Base-by-base conservation (phyloP, 345 rosid genomes). In the Linum trigynum region DNA sequence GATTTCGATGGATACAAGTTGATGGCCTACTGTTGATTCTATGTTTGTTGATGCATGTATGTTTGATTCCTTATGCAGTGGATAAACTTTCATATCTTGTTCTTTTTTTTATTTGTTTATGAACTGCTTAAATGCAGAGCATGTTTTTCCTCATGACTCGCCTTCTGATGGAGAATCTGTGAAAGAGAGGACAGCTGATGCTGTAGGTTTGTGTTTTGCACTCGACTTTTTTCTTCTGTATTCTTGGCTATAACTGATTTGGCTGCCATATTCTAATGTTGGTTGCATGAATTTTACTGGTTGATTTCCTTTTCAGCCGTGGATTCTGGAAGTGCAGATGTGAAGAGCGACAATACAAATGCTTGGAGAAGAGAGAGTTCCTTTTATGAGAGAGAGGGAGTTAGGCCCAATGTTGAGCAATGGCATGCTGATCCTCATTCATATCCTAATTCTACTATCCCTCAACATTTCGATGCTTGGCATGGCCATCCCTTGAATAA, bases 401-500 rank as follows among this genome's bases (percentile, higher is more conserved):
- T 59, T 50, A 75, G 81, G 66, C 69, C 83, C 56, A 67, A 58
- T 79, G 70, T 62, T 62, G 97, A 85, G 70, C 89, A 85, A 77
- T 85, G 94, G 91, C 87, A 78, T 59, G 69, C 77, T 61, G 94
- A 87, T 73, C 70, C 78, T 38, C 96, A 82, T 17, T 71, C 80
- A 17, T 84, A 80, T 74, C 86, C 82, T 59, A 85, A 81, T 80
- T 69, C 89, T 39, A 81, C 69, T 67, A 71, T 83, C 32, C 89
- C 90, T 55, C 92, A 82, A 69, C 91, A 86, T 61, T 82, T 71
- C 76, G 91, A 83, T 74, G 72, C 81, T 66, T 95, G 91, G 96
- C 97, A 65, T 76, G 92, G 88, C 38, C 90, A 87, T 61, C 92
- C 91, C 11, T 78, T 86, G 53, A 95, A 80, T 83, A 85, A 83